These are phyloP conservation scores for Candida ponderosae DNA, from an alignment of 805 yeast genomes.

Conservation along the genomic window DNA sequence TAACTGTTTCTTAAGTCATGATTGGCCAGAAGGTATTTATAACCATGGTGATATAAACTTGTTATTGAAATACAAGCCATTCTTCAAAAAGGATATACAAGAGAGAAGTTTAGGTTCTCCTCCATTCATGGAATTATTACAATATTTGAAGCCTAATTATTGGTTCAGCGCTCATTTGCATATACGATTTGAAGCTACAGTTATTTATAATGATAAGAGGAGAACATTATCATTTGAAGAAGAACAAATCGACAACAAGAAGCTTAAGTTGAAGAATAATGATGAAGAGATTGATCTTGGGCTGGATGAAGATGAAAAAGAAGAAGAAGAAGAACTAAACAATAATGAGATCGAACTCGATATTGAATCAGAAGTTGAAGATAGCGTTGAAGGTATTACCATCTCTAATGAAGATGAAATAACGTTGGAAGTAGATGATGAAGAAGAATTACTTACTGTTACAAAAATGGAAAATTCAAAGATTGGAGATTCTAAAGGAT, in stretches of 20 bases:
- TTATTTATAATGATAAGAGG: conserved; percentile 28
- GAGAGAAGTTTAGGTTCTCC: conserved; percentile 66
- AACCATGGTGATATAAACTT: conserved; percentile 48
- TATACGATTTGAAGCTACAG: conserved; percentile 55
- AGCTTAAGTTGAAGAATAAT: conserved; percentile 4
- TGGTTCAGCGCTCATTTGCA: conserved; percentile 95
- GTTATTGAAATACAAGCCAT: conserved; percentile 55
- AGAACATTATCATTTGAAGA: conserved; percentile 5
- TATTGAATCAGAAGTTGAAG: conserved; percentile 10
- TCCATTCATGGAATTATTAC: conserved; percentile 46
- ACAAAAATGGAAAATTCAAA: neutral
- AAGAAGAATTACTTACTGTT: conserved; percentile 1
- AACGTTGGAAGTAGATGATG: conserved; percentile 6
- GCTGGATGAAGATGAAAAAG: conserved; percentile 19
- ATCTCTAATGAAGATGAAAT: conserved; percentile 13
- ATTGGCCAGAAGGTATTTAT: conserved; percentile 87
- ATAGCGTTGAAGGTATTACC: conserved; percentile 4
- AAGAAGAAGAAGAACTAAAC: conserved; percentile 12
- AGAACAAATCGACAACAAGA: conserved; percentile 3
- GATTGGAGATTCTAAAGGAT: conserved; percentile 5
- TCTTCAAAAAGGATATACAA: conserved; percentile 56
- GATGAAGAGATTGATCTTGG: conserved; percentile 19
- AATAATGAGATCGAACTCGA: conserved; percentile 27
- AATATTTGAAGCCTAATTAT: conserved; percentile 46
- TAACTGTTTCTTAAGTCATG: conserved; percentile 73